Evolutionary conservation across 768 basidiomycete genomes (phyloP), one percentile per base, ranked within the genome.

Genomic region (Gymnopilus dilepis): DNA sequence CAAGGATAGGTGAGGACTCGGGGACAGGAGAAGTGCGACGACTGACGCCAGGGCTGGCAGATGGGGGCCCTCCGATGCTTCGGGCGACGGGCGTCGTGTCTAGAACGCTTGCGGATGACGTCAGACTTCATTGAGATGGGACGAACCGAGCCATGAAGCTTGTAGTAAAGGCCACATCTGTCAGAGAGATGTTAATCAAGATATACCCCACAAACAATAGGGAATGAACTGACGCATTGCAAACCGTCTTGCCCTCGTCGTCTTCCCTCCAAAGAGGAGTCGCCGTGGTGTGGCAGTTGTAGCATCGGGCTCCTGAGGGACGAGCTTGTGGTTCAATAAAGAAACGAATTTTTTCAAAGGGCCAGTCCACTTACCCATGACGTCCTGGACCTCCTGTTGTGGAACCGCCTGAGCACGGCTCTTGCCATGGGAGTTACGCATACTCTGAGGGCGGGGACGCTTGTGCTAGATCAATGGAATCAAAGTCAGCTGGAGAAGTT

Each of bases 111-210:
- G 62, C 92, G 90, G 65, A 95, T 92, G 34, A 94, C 87, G 65
- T 95, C 93, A 3, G 91, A 93, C 72, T 94, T 94, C 92, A 95
- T 94, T 7, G 90, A 92, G 62, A 94, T 92, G 1, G 93, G 93
- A 24, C 92, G 87, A 1, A 90, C 87, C 19, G 92, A 88, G n/a
- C 93, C 92, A 72, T 94, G 91, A 2, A 94, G 78, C 72, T 94
- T 94, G 76, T 91, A 92, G 69, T 94, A 94, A 6, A 94, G 73
- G 5, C 92, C 92, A 64, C 92, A 94, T 31, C 91, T 93, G 61
- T 55, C 59, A 37, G 22, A 53, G 58, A 38, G 40, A 48, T 45
- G 61, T 45, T 33, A 22, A 21, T 56, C 30, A 13, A 5, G n/a
- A 48, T 30, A n/a, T 15, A 15, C 47, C 24, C 2, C 17, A 26